Percentiles rank a stretch among this genome's conserved stretches.
phyloP scores from a whole-genome alignment of 768 basidiomycete species.

The Steccherinum ochraceum region DNA sequence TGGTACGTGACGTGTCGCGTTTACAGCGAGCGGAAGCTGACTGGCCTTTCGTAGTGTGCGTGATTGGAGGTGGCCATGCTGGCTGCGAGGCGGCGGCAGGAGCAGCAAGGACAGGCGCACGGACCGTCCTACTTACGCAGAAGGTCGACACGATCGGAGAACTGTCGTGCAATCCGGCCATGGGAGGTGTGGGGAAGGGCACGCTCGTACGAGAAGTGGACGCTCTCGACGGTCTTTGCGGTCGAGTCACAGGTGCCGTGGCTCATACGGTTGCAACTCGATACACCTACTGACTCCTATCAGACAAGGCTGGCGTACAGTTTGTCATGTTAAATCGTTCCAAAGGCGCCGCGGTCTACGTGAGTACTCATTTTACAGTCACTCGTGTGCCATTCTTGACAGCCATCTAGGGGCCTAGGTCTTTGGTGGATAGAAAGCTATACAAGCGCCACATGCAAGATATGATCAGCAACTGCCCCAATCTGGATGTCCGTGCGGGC shows the following conservation, averaged over 20 bases:
- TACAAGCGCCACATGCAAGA: slow-evolving; percentile 84
- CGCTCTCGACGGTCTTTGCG: slow-evolving; percentile 85
- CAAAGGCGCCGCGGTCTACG: slow-evolving; percentile 88
- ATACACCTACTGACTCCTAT: background rate
- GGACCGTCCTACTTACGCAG: slow-evolving; percentile 78
- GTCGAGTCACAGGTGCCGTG: slow-evolving; percentile 63
- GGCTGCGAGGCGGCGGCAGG: slow-evolving; percentile 90
- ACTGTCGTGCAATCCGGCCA: slow-evolving; percentile 87
- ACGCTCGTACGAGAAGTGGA: slow-evolving; percentile 89
- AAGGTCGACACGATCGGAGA: slow-evolving; percentile 75
- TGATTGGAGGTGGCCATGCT: slow-evolving; percentile 91
- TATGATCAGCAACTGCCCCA: slow-evolving; percentile 55
- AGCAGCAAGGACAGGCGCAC: slow-evolving; percentile 76
- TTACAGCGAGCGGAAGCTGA: background rate
- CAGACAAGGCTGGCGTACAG: slow-evolving; percentile 85
- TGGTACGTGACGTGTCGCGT: slow-evolving; percentile 3
- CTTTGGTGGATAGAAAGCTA: slow-evolving; percentile 80
- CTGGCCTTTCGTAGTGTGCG: slow-evolving; percentile 45
- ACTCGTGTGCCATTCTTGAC: background rate
- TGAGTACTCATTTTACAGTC: slow-evolving; percentile 29
- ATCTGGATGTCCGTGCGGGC: slow-evolving; percentile 62
- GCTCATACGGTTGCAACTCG: background rate
- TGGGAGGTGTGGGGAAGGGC: slow-evolving; percentile 90
- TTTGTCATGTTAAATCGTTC: slow-evolving; percentile 83
- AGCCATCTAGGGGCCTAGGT: slow-evolving; percentile 67